These are phyloP conservation scores for Pseudogymnoascus sp. DNA, from an alignment of 2,329 filamentous ascomycete species.

Conservation along the genomic window DNA sequence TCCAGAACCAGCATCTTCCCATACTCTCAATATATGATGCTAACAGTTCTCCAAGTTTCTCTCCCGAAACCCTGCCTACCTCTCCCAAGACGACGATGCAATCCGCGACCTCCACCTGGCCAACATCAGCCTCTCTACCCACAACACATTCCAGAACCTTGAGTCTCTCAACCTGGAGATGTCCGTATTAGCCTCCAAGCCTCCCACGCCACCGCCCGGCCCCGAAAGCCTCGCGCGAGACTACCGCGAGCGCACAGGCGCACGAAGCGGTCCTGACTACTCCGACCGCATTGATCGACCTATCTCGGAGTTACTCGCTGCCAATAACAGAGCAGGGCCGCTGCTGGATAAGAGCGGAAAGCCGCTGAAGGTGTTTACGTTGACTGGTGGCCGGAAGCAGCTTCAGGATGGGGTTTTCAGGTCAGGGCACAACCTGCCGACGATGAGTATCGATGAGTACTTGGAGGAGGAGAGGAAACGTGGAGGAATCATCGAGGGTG, in stretches of 20 bases:
- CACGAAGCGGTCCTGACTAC: conserved; percentile 43
- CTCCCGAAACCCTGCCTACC: conserved; percentile 48
- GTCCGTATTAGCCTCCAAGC: conserved; percentile 71
- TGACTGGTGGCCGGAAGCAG: conserved; percentile 69
- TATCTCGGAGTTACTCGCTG: conserved; percentile 44
- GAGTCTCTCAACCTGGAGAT: conserved; percentile 80
- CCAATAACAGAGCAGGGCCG: conserved; percentile 52
- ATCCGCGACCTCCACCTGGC: conserved; percentile 72
- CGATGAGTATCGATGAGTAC: conserved; percentile 98
- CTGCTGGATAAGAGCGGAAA: conserved; percentile 73
- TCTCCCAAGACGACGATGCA: conserved; percentile 76
- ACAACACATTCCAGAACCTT: conserved; percentile 79
- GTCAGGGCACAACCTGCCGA: conserved; percentile 85
- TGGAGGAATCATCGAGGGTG: conserved; percentile 86
- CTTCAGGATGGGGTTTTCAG: conserved; percentile 77
- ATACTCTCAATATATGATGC: conserved; percentile 20
- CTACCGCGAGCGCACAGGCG: conserved; percentile 39
- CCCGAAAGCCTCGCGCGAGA: conserved; percentile 38
- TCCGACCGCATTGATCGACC: conserved; percentile 68
- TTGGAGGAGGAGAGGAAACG: conserved; percentile 79
- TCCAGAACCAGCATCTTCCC: conserved; percentile 35
- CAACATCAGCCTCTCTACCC: conserved; percentile 63
- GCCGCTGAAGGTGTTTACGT: conserved; percentile 83
- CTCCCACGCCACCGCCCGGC: conserved; percentile 41
- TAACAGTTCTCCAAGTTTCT: conserved; percentile 43